Conservation (phyloP, 73 alveolate species). For the Breviolum minutum region DNA sequence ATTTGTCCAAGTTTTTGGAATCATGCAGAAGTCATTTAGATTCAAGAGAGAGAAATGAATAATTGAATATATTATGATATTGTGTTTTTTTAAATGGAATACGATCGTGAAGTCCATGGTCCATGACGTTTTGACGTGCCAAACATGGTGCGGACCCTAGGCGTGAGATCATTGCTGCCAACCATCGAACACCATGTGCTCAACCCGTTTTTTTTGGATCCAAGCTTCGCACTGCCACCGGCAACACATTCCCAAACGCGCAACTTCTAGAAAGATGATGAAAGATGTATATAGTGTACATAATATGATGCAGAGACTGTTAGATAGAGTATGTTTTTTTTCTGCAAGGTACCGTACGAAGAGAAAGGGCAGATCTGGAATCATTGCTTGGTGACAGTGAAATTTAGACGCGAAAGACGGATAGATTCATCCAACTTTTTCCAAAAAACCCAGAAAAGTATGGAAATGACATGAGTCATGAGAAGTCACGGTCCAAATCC, state of each 20-base stretch:
- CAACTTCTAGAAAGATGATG: background rate
- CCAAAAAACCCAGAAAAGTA: background rate
- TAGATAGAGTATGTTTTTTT: background rate
- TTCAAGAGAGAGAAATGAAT: too few species aligned
- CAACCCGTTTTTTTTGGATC: background rate
- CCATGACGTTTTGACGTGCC: too few species aligned
- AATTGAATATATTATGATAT: too few species aligned
- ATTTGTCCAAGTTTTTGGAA: too few species aligned
- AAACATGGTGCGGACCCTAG: background rate
- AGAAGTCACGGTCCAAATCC: background rate
- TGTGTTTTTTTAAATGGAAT: too few species aligned
- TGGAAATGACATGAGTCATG: background rate
- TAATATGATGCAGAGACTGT: background rate
- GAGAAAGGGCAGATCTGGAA: too few species aligned
- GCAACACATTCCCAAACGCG: background rate
- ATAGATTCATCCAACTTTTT: background rate
- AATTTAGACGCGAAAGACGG: background rate
- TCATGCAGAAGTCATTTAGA: too few species aligned
- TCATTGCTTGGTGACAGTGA: too few species aligned
- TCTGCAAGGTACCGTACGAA: background rate
- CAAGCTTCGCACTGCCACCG: background rate
- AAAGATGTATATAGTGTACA: background rate
- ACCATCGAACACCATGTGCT: constrained; percentile 47
- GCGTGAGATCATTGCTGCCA: constrained; percentile 87
- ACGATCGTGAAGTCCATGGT: too few species aligned